Base-by-base conservation (phyloP, 179 eudicot species). In the Beta lomatogona region DNA sequence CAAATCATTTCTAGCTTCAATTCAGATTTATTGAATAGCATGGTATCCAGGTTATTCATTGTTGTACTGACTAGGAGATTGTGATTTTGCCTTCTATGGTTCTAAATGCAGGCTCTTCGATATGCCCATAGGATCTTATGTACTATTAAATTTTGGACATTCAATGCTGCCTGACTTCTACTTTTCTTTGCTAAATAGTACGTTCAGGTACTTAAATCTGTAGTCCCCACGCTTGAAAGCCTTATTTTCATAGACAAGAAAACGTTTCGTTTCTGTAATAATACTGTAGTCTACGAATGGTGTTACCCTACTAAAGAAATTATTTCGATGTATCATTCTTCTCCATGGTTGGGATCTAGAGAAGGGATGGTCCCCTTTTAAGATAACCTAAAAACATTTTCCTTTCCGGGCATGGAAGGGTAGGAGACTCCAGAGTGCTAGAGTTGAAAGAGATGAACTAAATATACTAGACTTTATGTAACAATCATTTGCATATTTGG, bases 181-280 rank as follows among this genome's bases (percentile, higher is more conserved):
- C 41, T 19, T 63, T 73, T 73, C 59, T 44, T 19, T 72, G 71
- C 50, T 9, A 63, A 63, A 44, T 68, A 61, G 77, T 73, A 59
- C 61, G 57, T 77, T 77, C 55, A 73, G 84, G 80, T 82, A 74
- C 79, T 82, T 77, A 53, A 85, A 78, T 74, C 31, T 68, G 11
- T 79, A 52, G 80, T 71, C 79, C 82, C 87, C 73, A 69, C 76
- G 13, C 46, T 14, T 28, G 16, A 52, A 67, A 66, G 18, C 77
- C 65, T 31, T 5, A 22, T 68, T 57, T 41, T 11, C 71, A 46
- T 75, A 31, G 15, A 58, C 22, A 74, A 58, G 67, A 60, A 15
- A 46, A 5, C 28, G 75, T 72, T 78, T 73, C 77, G 7, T 68
- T 5, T 48, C 53, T 9, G 8, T 9, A 10, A 48, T 6, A 48